Evolutionary conservation across 345 rosid species (phyloP), one percentile per base, ranked within the genome.

Genomic region (Populus davidiana): DNA sequence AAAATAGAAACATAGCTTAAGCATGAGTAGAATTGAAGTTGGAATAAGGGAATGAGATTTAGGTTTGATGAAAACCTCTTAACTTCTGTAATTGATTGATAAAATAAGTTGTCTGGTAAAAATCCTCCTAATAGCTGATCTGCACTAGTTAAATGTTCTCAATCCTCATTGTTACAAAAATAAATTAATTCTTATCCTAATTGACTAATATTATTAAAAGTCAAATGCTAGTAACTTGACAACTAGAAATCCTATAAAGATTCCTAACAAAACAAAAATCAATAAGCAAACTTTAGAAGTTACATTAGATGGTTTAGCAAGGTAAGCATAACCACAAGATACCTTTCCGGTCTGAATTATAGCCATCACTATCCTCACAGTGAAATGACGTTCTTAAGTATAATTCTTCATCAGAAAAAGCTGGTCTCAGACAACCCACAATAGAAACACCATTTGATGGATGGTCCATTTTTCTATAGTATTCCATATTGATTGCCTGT

Each of bases 401-500:
- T 27, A 86, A 82, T 79, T 87, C 97, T 84, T 94, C 98, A 74
- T 91, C 97, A 52, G 84, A 83, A 87, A 90, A 94, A 67, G 89
- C 88, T 31, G 98, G 97, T 77, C 94, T 86, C 23, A 95, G 91
- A 86, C 91, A 93, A 29, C 96, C 98, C 50, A 93, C 78, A 79
- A 95, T 89, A 47, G 98, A 90, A 36, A 95, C 93, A 74, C 94
- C 98, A 86, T 95, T 95, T 73, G 97, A 90, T 5, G 99, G 98
- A 84, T 85, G 81, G 82, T 88, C 91, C 94, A 90, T 90, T 81
- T 86, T 85, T 79, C 77, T 88, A 76, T 82, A 86, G 82, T 83
- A 87, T 78, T 90, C 94, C 83, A 75, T 69, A 43, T 80, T 80
- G 76, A 86, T 82, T 49, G 91, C 93, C 99, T 92, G 83, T 54